Evolutionary conservation across 192 early-diverging fungal species (phyloP).

Genomic region (Mycoemilia scoparia): DNA sequence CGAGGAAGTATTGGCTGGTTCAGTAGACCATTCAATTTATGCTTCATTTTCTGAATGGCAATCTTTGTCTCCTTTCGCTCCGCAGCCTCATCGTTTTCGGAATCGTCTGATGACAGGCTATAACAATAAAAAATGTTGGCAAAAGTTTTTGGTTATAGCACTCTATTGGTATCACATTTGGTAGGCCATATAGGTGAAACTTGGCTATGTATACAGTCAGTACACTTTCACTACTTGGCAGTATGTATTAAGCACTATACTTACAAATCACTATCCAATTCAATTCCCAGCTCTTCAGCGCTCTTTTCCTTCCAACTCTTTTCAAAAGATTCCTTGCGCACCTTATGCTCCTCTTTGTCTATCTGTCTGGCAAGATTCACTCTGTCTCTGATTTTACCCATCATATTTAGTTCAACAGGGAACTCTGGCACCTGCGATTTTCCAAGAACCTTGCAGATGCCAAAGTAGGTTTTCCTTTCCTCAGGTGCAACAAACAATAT

Average conservation of each 20-base stretch:
- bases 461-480: constrained; percentile 62
- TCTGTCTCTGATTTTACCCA: constrained; percentile 52
- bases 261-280: constrained; percentile 60
- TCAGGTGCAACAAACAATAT: constrained; percentile 71
- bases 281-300: constrained; percentile 62
- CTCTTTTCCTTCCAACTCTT: constrained; percentile 60
- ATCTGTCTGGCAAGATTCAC: constrained; percentile 67
- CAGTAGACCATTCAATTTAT: constrained; percentile 10
- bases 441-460: constrained; percentile 60
- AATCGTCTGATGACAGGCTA: constrained; percentile 21
- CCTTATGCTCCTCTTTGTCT: constrained; percentile 57
- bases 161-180: no score
- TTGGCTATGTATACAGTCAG: no score
- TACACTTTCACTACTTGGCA: no score
- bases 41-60: constrained; percentile 11
- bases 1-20: constrained; percentile 14
- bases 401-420: constrained; percentile 56
- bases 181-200: no score
- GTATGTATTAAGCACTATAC: no score
- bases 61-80: constrained; percentile 8
- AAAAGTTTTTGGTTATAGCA: no score
- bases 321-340: constrained; percentile 47
- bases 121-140: no score
- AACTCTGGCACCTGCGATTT: constrained; percentile 58
- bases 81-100: constrained; percentile 6